These are phyloP conservation scores for Taphrina betulina DNA, from an alignment of 1,139 yeast species.

Conservation along the genomic window DNA sequence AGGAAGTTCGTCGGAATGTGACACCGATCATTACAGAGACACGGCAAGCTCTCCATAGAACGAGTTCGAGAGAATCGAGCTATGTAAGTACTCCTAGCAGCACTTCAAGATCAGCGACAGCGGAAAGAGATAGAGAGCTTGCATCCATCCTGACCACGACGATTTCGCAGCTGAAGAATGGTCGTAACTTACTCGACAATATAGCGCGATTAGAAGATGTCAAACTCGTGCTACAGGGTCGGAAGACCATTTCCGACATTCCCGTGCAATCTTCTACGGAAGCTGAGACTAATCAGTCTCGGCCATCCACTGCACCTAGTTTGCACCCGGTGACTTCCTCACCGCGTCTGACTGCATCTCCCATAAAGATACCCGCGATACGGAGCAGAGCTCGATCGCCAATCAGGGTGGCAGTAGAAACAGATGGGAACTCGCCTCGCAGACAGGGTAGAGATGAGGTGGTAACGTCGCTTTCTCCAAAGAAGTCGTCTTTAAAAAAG, in stretches of 20 bases:
- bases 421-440: too few relatives aligned
- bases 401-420: not conserved
- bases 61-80: slow-evolving; percentile 6
- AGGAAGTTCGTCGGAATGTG: slow-evolving; percentile 20
- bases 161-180: slow-evolving; percentile 22
- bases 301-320: not conserved
- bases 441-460: slow-evolving; percentile 3
- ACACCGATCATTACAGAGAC: slow-evolving; percentile 22
- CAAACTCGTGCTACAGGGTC: slow-evolving; percentile 21
- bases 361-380: slow-evolving; percentile 9
- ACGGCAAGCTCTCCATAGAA: slow-evolving; percentile 15
- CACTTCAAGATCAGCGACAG: not conserved
- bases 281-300: not conserved
- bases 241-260: slow-evolving; percentile 7
- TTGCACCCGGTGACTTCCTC: not conserved
- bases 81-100: not conserved
- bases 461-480: not conserved
- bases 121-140: slow-evolving; percentile 16
- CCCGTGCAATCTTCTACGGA: not conserved
- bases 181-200: slow-evolving; percentile 13
- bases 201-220: slow-evolving; percentile 12
- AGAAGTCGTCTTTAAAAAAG: not conserved
- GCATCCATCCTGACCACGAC: slow-evolving; percentile 18
- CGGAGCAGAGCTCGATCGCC: not conserved
- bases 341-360: not conserved